Conservation (phyloP, 2,329 filamentous ascomycete species). For the Ceratocystis huliohia region DNA sequence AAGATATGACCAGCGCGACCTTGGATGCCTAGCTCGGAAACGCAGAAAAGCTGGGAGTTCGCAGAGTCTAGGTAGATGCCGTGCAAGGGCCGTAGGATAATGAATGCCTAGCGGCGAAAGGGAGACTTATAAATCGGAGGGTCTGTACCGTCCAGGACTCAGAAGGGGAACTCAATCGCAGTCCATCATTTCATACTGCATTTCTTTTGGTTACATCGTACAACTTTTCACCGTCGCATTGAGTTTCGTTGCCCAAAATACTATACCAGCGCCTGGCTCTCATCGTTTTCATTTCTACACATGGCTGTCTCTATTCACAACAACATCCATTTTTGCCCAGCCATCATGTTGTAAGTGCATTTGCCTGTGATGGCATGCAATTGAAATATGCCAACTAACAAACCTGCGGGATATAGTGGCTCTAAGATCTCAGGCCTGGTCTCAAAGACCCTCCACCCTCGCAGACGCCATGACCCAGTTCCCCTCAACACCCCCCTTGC, state of each 20-base stretch:
- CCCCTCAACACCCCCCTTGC: constrained; percentile 1
- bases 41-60: not conserved
- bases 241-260: not conserved
- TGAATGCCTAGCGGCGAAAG: not conserved
- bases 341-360: constrained; percentile 17
- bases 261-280: not conserved
- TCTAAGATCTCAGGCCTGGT: constrained; percentile 11
- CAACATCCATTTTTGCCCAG: not conserved
- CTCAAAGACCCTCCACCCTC: constrained; percentile 13
- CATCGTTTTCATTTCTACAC: not conserved
- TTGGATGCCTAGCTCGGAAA: not conserved
- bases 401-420: not conserved
- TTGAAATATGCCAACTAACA: not conserved
- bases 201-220: not conserved
- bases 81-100: not conserved
- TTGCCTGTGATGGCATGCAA: not conserved
- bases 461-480: not conserved
- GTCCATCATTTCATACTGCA: not conserved
- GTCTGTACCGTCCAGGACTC: not conserved
- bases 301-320: not conserved
- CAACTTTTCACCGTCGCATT: not conserved
- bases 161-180: not conserved
- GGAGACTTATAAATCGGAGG: not conserved
- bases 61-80: not conserved
- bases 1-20: not conserved